Evolutionary conservation across 129 eudicot genomes (phyloP).

Genomic region (Artemisia tridentata): DNA sequence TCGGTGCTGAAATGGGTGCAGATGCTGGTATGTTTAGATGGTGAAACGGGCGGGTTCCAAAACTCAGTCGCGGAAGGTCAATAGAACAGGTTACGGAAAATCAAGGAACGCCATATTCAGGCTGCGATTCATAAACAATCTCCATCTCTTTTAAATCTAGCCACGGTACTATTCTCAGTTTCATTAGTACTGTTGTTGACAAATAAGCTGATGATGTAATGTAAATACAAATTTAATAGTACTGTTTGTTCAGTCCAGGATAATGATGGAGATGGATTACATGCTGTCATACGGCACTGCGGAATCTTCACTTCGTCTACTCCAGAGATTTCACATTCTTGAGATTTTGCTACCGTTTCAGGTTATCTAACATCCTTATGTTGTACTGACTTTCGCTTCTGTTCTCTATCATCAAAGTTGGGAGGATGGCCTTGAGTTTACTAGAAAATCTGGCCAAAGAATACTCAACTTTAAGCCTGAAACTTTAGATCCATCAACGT

Average conservation of each 20-base stretch:
- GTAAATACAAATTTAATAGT: conserved; percentile 2
- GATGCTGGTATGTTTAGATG: too few relatives aligned
- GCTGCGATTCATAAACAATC: conserved; percentile 56
- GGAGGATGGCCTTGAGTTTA: conserved; percentile 53
- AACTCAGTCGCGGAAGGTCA: too few relatives aligned
- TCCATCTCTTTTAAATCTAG: conserved; percentile 44
- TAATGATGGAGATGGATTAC: conserved; percentile 75
- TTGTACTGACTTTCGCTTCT: conserved; percentile 71
- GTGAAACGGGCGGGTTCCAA: too few relatives aligned
- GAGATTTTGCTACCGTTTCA: conserved; percentile 79
- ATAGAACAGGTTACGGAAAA: too few relatives aligned
- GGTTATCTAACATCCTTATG: conserved; percentile 66
- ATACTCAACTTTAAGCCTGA: conserved; percentile 54
- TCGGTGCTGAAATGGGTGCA: too few relatives aligned
- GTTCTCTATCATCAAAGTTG: conserved; percentile 64
- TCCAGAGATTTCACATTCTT: conserved; percentile 63
- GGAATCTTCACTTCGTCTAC: conserved; percentile 68
- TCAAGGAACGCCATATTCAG: too few relatives aligned
- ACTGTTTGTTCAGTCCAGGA: conserved; percentile 56
- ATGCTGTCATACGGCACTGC: conserved; percentile 98
- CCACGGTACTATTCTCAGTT: conserved; percentile 40
- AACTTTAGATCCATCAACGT: conserved; percentile 34
- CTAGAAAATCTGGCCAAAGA: conserved; percentile 48
- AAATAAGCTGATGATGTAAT: conserved; percentile 19
- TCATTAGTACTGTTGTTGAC: conserved; percentile 8